Evolutionary conservation across 1,139 yeast genomes (phyloP).

Genomic region (Candida sp.): DNA sequence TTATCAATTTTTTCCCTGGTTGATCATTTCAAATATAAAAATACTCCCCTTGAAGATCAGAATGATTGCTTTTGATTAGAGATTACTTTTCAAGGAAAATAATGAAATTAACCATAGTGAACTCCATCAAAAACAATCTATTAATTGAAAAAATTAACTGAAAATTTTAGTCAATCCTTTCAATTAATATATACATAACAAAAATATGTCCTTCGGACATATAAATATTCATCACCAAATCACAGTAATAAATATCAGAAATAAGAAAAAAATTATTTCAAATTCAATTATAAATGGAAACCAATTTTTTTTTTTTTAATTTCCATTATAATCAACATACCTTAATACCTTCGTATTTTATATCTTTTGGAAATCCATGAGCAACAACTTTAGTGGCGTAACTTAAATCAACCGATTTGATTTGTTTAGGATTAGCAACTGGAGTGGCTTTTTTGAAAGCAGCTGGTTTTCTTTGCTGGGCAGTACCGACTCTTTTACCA

Average conservation of each 20-base stretch:
- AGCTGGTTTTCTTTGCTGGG: conserved; percentile 26
- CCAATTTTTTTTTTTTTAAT: neutral
- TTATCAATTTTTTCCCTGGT: too few species aligned
- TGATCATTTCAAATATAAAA: too few species aligned
- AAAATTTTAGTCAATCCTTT: too few species aligned
- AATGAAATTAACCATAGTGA: neutral
- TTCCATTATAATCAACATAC: conserved; percentile 48
- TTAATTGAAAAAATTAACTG: too few species aligned
- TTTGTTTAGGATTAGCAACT: conserved; percentile 23
- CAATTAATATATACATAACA: too few species aligned
- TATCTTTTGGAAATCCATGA: conserved; percentile 75
- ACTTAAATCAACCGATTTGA: conserved; percentile 45
- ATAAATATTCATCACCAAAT: neutral
- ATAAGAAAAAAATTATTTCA: neutral
- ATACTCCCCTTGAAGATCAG: neutral
- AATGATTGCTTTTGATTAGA: neutral
- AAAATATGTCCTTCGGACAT: too few species aligned
- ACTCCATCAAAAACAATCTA: neutral
- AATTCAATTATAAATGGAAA: neutral
- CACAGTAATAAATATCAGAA: neutral
- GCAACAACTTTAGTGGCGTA: conserved; percentile 74
- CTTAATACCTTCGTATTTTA: conserved; percentile 73
- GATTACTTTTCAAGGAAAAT: too few species aligned
- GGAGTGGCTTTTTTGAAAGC: conserved; percentile 40
- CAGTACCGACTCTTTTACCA: conserved; percentile 28